Percentiles rank a stretch among this genome's conserved stretches.
phyloP scores from a whole-genome alignment of 108 stramenopile genomes.

The Fragilariopsis cylindrus region DNA sequence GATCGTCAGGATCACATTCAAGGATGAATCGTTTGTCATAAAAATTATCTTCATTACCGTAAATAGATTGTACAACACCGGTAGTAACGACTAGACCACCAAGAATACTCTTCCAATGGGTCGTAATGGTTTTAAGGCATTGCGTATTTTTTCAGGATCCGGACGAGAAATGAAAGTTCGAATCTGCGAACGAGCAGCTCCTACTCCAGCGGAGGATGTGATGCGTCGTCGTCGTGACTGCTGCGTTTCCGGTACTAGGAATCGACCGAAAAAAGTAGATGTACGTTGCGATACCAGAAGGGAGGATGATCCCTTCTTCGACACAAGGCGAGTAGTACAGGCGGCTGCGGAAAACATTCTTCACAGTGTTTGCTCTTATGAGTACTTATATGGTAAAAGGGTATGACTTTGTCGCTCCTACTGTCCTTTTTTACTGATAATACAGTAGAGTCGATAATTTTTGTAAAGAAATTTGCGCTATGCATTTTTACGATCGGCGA shows the following conservation, averaged over 20 bases:
- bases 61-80: background rate
- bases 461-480: background rate
- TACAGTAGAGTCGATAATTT: background rate
- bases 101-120: conserved; percentile 1
- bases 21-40: conserved; percentile 44
- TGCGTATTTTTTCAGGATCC: conserved; percentile 1
- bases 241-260: background rate
- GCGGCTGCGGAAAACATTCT: conserved; percentile 10
- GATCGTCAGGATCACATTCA: conserved; percentile 34
- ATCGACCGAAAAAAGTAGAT: background rate
- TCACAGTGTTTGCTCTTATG: background rate
- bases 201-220: background rate
- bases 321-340: conserved; percentile 1
- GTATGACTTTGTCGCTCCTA: background rate
- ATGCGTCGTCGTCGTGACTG: background rate
- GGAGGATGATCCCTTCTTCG: conserved; percentile 9
- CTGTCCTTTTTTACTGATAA: background rate
- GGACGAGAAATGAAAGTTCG: conserved; percentile 9
- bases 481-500: background rate
- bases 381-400: background rate
- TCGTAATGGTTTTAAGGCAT: conserved; percentile 2
- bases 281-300: background rate
- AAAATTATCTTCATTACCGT: conserved; percentile 37
- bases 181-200: background rate
- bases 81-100: conserved; percentile 2